phyloP scores from a whole-genome alignment of 2,329 filamentous ascomycete species.

The Colletotrichum orchidophilum region DNA sequence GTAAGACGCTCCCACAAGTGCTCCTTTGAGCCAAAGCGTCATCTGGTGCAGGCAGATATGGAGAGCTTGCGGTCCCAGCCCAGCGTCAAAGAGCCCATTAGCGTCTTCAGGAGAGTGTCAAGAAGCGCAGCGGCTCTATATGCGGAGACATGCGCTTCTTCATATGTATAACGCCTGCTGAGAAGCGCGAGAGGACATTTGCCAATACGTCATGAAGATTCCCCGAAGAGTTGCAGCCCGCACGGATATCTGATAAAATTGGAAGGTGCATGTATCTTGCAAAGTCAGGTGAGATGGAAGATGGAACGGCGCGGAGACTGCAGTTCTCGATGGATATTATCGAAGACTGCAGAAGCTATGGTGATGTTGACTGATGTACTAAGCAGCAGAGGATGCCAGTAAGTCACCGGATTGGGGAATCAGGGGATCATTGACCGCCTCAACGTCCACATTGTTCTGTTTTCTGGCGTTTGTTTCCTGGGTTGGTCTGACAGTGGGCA shows the following conservation, averaged over 20 bases:
- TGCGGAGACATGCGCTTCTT: not conserved
- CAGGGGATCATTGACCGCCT: not conserved
- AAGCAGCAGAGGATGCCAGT: not conserved
- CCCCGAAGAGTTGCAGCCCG: not conserved
- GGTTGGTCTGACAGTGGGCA: not conserved
- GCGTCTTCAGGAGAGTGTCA: slow-evolving; percentile 17
- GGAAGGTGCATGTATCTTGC: not conserved
- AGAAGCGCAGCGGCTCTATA: not conserved
- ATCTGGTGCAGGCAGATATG: not conserved
- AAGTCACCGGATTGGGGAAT: not conserved
- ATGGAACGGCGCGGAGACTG: not conserved
- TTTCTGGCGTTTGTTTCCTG: not conserved
- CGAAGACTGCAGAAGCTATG: not conserved
- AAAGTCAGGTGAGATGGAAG: not conserved
- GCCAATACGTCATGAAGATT: not conserved
- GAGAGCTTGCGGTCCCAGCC: slow-evolving; percentile 6
- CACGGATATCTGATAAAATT: not conserved
- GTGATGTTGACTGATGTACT: not conserved
- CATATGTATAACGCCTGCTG: not conserved
- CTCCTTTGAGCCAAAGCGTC: slow-evolving; percentile 21
- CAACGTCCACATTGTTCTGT: not conserved
- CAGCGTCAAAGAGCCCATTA: slow-evolving; percentile 21
- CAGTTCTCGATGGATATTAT: not conserved
- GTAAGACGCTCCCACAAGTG: not conserved
- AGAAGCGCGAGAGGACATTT: not conserved